phyloP scores from a whole-genome alignment of 2,329 filamentous ascomycete species.

The Botrytis byssoidea region DNA sequence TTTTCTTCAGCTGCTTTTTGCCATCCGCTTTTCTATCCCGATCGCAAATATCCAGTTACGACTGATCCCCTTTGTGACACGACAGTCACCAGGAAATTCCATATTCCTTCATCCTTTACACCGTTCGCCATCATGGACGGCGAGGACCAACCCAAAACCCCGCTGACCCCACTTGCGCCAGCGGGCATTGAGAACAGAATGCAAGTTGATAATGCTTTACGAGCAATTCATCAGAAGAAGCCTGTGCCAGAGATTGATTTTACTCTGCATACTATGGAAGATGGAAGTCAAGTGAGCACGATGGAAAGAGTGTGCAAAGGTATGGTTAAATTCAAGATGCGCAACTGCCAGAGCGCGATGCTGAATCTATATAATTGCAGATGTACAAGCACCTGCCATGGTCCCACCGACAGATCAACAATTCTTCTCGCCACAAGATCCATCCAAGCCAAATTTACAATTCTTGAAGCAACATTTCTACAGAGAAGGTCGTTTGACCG shows the following conservation, averaged over 20 bases:
- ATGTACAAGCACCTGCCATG: constrained; percentile 96
- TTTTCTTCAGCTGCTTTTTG: constrained; percentile 6
- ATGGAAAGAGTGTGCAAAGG: constrained; percentile 97
- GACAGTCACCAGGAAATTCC: constrained; percentile 7
- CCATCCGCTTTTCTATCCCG: neutral
- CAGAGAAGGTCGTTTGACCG: constrained; percentile 91
- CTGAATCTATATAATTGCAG: constrained; percentile 49
- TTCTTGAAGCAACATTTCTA: constrained; percentile 99
- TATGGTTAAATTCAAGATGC: constrained; percentile 45
- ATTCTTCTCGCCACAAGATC: constrained; percentile 86
- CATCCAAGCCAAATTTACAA: constrained; percentile 82
- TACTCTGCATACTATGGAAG: constrained; percentile 97
- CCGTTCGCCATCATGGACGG: constrained; percentile 35
- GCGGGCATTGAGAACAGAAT: constrained; percentile 29
- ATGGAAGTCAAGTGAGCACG: constrained; percentile 92
- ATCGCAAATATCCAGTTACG: neutral
- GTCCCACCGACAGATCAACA: constrained; percentile 88
- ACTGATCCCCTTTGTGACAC: neutral
- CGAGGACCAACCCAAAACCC: constrained; percentile 31
- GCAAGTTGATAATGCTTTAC: constrained; percentile 84
- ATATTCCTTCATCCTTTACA: constrained; percentile 9
- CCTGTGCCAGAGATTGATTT: constrained; percentile 98
- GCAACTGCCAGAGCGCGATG: constrained; percentile 9
- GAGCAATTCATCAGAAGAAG: constrained; percentile 92
- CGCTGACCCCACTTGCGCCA: constrained; percentile 26